These are phyloP conservation scores for Fusarium begoniae DNA, from an alignment of 2,329 filamentous ascomycete species.

Conservation along the genomic window DNA sequence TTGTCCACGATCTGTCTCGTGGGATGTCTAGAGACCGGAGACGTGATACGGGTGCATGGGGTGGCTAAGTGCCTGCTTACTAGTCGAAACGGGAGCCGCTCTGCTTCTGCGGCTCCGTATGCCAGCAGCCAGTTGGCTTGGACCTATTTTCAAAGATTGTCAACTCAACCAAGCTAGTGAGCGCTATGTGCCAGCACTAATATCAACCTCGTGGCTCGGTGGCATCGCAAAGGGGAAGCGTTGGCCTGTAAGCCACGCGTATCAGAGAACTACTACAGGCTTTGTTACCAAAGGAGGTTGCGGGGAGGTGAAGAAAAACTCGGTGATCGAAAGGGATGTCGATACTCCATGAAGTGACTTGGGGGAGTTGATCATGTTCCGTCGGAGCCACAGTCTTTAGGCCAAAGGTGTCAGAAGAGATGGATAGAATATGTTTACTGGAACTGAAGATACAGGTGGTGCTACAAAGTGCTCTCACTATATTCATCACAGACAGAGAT, in stretches of 20 bases:
- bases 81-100: conserved; percentile 21
- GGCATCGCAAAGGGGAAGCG: neutral
- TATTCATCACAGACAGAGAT: neutral
- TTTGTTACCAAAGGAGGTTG: neutral
- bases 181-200: neutral
- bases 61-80: neutral
- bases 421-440: neutral
- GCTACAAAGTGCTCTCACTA: conserved; percentile 20
- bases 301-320: neutral
- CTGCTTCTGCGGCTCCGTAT: conserved; percentile 37
- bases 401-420: neutral
- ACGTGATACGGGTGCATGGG: neutral
- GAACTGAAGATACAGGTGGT: neutral
- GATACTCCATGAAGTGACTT: neutral
- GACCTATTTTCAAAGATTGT: neutral
- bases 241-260: conserved; percentile 11
- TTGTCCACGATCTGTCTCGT: conserved; percentile 25
- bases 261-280: neutral
- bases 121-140: neutral
- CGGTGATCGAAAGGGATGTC: neutral
- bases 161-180: conserved; percentile 1
- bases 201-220: neutral
- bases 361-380: neutral
- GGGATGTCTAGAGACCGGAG: conserved; percentile 10
- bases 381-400: neutral